These are phyloP conservation scores for Hypoxylon cercidicola DNA, from an alignment of 495 filamentous ascomycete genomes.

Conservation along the genomic window DNA sequence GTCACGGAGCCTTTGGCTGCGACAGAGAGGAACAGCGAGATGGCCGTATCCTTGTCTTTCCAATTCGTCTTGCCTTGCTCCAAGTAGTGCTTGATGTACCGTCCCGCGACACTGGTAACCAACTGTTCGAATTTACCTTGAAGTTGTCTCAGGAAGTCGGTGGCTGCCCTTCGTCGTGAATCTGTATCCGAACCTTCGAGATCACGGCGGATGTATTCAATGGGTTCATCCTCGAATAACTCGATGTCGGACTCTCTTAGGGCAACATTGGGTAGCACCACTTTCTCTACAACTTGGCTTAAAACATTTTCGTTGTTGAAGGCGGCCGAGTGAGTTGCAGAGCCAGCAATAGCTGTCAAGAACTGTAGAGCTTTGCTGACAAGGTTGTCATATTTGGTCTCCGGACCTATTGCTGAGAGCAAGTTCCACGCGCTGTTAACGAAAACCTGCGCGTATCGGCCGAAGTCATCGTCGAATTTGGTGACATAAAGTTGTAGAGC, in stretches of 20 bases:
- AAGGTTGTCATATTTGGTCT: constrained; percentile 95
- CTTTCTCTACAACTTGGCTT: constrained; percentile 89
- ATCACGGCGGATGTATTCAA: constrained; percentile 96
- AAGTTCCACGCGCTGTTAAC: constrained; percentile 90
- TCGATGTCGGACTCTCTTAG: constrained; percentile 94
- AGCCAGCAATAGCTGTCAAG: constrained; percentile 85
- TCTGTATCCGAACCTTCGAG: constrained; percentile 96
- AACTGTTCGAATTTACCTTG: constrained; percentile 85
- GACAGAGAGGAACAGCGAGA: constrained; percentile 93
- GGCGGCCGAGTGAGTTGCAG: constrained; percentile 76
- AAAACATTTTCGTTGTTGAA: constrained; percentile 85
- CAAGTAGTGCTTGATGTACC: constrained; percentile 84
- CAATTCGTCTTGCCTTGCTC: constrained; percentile 78
- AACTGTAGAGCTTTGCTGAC: constrained; percentile 95
- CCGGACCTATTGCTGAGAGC: constrained; percentile 82
- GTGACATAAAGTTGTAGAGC: constrained; percentile 84
- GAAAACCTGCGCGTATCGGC: constrained; percentile 78
- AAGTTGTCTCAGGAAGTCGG: constrained; percentile 89
- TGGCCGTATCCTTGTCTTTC: constrained; percentile 96
- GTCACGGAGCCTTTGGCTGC: constrained; percentile 91
- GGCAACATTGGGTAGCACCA: constrained; percentile 90
- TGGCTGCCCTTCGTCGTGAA: constrained; percentile 88
- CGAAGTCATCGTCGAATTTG: constrained; percentile 95
- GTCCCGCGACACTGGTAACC: constrained; percentile 82
- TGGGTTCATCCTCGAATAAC: constrained; percentile 97